Percentiles rank a stretch among this genome's conserved stretches.
Conservation (phyloP, 768 basidiomycete species). For the Lactarius hengduanensis region DNA sequence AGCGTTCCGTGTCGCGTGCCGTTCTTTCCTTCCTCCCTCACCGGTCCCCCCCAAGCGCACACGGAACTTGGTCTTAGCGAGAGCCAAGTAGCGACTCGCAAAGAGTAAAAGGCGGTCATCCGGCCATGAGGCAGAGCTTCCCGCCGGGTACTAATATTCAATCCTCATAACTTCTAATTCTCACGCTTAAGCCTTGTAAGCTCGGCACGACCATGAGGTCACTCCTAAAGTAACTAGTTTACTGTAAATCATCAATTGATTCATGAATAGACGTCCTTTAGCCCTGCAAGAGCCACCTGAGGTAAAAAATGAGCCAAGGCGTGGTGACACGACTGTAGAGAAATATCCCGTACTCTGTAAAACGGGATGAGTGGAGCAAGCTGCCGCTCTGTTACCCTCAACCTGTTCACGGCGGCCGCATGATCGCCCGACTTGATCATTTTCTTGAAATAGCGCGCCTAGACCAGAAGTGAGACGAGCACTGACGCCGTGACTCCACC, state of each 20-base stretch:
- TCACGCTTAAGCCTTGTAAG: too few species aligned
- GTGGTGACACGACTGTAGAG: background rate
- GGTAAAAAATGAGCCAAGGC: background rate
- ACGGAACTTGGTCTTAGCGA: too few species aligned
- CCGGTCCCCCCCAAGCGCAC: too few species aligned
- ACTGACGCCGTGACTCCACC: background rate
- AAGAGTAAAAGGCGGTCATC: too few species aligned
- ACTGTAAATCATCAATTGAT: background rate
- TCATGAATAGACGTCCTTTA: slow-evolving; percentile 21
- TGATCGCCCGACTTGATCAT: slow-evolving; percentile 26
- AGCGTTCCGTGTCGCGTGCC: too few species aligned
- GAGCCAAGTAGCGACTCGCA: too few species aligned
- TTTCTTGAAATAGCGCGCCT: slow-evolving; percentile 29
- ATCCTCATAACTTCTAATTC: too few species aligned
- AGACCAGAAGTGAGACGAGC: background rate
- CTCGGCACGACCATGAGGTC: too few species aligned
- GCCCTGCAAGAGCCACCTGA: slow-evolving; percentile 22
- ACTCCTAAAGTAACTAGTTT: background rate
- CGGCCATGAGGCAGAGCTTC: background rate
- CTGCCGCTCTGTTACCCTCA: slow-evolving; percentile 13
- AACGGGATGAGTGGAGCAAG: slow-evolving; percentile 18
- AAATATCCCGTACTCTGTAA: slow-evolving; percentile 23
- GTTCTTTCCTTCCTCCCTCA: too few species aligned
- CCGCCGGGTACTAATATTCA: too few species aligned
- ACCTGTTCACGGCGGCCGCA: slow-evolving; percentile 9